A percentile compares a stretch with the other conserved stretches of the same genome.
These are phyloP conservation scores for Ascochyta koolunga DNA, from an alignment of 2,329 filamentous ascomycete species.

Conservation along the genomic window DNA sequence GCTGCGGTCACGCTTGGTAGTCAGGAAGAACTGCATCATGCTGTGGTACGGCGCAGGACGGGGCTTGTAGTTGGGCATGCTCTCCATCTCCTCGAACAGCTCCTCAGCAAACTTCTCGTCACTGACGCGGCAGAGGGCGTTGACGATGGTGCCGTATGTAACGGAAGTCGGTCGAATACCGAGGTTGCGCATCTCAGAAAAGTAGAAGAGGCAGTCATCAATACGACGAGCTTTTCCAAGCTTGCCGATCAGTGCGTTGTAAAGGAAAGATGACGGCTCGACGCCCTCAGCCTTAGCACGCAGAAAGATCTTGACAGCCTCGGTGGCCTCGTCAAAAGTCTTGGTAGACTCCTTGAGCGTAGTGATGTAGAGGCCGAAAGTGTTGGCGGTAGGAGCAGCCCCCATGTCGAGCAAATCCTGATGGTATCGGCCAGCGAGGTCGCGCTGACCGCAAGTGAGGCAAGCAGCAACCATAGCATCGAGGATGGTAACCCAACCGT, in stretches of 20 bases:
- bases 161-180: slow-evolving; percentile 96
- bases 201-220: slow-evolving; percentile 97
- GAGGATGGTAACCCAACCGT: slow-evolving; percentile 95
- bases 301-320: slow-evolving; percentile 96
- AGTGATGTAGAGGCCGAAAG: slow-evolving; percentile 98
- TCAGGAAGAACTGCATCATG: slow-evolving; percentile 99
- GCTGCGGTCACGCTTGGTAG: slow-evolving; percentile 91
- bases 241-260: slow-evolving; percentile 98
- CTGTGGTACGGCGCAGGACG: slow-evolving; percentile 97
- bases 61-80: slow-evolving; percentile 98
- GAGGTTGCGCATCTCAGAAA: slow-evolving; percentile 92
- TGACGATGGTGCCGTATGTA: slow-evolving; percentile 97
- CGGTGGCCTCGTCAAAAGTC: slow-evolving; percentile 96
- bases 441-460: slow-evolving; percentile 80
- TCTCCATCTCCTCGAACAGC: slow-evolving; percentile 98
- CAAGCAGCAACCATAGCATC: slow-evolving; percentile 96
- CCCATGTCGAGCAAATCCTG: slow-evolving; percentile 91
- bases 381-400: slow-evolving; percentile 91
- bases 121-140: slow-evolving; percentile 93
- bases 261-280: slow-evolving; percentile 93
- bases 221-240: slow-evolving; percentile 97
- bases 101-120: slow-evolving; percentile 98
- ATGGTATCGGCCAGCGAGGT: slow-evolving; percentile 83
- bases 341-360: slow-evolving; percentile 96
- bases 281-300: slow-evolving; percentile 92